A percentile compares a stretch with the other conserved stretches of the same genome.
phyloP scores from a whole-genome alignment of 1,284 basidiomycete species.

The Quambalaria eucalypti region DNA sequence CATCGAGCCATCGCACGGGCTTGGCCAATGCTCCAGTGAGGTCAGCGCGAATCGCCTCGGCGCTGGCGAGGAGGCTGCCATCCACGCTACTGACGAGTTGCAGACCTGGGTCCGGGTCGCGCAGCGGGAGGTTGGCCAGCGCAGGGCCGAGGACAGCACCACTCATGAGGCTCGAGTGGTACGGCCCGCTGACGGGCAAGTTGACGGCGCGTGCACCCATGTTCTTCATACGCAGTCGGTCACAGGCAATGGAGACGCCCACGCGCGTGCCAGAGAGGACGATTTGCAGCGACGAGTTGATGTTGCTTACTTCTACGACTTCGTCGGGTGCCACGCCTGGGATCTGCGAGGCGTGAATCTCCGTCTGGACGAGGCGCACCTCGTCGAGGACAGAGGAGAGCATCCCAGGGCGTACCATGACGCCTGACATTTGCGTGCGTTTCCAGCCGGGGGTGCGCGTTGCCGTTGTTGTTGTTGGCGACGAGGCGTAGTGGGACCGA shows the following conservation, averaged over 20 bases:
- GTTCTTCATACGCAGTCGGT: slow-evolving; percentile 27
- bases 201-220: slow-evolving; percentile 43
- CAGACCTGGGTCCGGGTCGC: slow-evolving; percentile 13
- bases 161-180: slow-evolving; percentile 36
- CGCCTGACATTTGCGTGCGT: slow-evolving; percentile 38
- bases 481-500: too few species aligned
- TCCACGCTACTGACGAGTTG: slow-evolving; percentile 31
- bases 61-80: slow-evolving; percentile 13
- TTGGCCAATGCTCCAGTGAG: slow-evolving; percentile 23
- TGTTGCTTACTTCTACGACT: slow-evolving; percentile 42
- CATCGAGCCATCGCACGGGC: slow-evolving; percentile 35
- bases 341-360: slow-evolving; percentile 30
- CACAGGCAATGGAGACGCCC: slow-evolving; percentile 41
- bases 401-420: slow-evolving; percentile 37
- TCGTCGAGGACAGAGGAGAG: slow-evolving; percentile 25
- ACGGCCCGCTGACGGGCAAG: slow-evolving; percentile 41
- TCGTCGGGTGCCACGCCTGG: slow-evolving; percentile 33
- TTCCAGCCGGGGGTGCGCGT: slow-evolving; percentile 22
- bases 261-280: slow-evolving; percentile 36
- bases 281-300: slow-evolving; percentile 42
- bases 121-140: slow-evolving; percentile 31
- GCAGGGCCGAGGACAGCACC: slow-evolving; percentile 24
- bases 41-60: slow-evolving; percentile 23
- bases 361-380: slow-evolving; percentile 20
- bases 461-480: too few species aligned